Conservation (phyloP, 2,329 filamentous ascomycete species). For the Fusarium luffae region DNA sequence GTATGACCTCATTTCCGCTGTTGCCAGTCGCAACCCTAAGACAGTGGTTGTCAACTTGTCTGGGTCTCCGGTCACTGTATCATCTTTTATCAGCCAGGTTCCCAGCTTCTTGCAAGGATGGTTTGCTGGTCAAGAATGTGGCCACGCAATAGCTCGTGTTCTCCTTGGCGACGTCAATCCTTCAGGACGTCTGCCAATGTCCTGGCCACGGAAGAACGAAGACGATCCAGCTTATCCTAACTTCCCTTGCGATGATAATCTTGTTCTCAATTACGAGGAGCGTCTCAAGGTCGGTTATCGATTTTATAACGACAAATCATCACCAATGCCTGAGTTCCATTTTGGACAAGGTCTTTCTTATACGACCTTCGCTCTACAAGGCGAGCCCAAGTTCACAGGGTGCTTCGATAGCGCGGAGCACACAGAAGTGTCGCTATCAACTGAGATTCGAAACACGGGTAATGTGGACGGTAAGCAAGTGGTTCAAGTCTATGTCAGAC, state of each 20-base stretch:
- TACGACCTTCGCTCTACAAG: not conserved
- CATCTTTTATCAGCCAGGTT: not conserved
- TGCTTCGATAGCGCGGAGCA: rapidly evolving
- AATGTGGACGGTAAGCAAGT: not conserved
- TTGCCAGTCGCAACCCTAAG: not conserved
- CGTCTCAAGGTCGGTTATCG: constrained; percentile 9
- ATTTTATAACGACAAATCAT: not conserved
- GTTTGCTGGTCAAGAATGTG: constrained; percentile 5
- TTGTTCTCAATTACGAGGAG: not conserved
- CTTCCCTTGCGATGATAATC: constrained; percentile 1
- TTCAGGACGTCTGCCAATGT: not conserved
- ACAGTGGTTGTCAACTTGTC: not conserved
- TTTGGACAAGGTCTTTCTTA: constrained; percentile 10
- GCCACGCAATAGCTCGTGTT: not conserved
- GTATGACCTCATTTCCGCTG: not conserved
- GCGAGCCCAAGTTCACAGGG: rapidly evolving
- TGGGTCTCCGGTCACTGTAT: not conserved
- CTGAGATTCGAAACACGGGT: not conserved
- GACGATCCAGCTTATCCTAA: constrained; percentile 1
- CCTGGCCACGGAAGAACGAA: constrained; percentile 5
- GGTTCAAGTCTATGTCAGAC: not conserved
- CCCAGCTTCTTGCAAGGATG: not conserved
- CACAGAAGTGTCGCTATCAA: not conserved
- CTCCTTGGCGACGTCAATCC: not conserved
- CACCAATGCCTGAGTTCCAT: not conserved